A percentile compares a stretch with the other conserved stretches of the same genome.
Conservation (phyloP, 2,329 filamentous ascomycete species). For the Chrysoporthe austroafricana region DNA sequence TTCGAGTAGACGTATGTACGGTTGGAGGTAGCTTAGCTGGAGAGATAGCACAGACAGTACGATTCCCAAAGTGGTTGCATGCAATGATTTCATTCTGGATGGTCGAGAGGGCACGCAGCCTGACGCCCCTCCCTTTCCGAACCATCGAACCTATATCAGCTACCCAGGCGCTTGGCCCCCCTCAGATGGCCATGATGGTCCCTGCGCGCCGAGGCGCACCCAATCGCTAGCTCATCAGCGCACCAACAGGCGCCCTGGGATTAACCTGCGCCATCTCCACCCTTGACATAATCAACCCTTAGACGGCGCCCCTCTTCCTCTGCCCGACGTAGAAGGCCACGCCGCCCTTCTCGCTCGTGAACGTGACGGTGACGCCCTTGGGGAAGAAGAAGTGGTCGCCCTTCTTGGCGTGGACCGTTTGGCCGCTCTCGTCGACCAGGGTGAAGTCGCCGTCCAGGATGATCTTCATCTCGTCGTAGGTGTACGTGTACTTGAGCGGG, state of each 20-base stretch:
- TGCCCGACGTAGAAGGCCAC: constrained; percentile 61
- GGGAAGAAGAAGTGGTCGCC: constrained; percentile 74
- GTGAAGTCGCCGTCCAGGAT: constrained; percentile 70
- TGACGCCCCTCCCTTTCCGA: too few relatives aligned
- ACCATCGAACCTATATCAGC: neutral
- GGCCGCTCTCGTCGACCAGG: constrained; percentile 64
- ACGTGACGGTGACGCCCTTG: constrained; percentile 68
- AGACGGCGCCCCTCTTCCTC: constrained; percentile 41
- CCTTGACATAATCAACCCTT: neutral
- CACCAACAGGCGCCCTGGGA: neutral
- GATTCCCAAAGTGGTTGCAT: too few relatives aligned
- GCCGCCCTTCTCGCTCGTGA: constrained; percentile 63
- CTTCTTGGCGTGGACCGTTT: constrained; percentile 59
- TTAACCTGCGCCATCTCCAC: neutral
- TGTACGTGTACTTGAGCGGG: constrained; percentile 69
- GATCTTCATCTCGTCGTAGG: constrained; percentile 73
- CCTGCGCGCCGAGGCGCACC: too few relatives aligned
- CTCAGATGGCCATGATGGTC: neutral
- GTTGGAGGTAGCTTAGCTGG: too few relatives aligned
- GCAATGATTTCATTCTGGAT: too few relatives aligned
- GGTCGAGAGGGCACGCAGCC: too few relatives aligned
- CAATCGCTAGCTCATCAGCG: too few relatives aligned
- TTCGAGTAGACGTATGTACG: too few relatives aligned
- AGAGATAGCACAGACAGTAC: too few relatives aligned
- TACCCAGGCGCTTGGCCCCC: neutral